Conservation (phyloP, 2,329 filamentous ascomycete species). For the Xylariaceae sp. region DNA sequence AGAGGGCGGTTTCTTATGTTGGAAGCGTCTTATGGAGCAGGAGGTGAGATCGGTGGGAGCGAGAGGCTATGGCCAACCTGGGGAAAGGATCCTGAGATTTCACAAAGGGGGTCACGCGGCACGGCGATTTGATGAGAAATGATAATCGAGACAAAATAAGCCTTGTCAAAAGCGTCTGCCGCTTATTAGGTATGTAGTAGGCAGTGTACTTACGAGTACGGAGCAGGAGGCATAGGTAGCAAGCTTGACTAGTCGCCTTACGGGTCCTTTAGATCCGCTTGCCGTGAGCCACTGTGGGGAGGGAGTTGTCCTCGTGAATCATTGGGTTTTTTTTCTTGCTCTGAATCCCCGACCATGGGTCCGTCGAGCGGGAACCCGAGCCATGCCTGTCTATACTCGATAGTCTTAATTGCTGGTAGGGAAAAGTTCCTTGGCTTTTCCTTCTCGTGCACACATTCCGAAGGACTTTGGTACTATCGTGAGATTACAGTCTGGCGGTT, state of each 20-base stretch:
- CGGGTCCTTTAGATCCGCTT: background rate
- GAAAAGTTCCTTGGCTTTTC: background rate
- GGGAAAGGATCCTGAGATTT: slow-evolving; percentile 22
- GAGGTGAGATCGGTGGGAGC: slow-evolving; percentile 18
- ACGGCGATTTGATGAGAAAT: slow-evolving; percentile 22
- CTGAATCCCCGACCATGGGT: background rate
- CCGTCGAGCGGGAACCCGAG: background rate
- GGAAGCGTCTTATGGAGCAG: background rate
- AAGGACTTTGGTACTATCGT: background rate
- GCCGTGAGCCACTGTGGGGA: background rate
- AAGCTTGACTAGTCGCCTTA: background rate
- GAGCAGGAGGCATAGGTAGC: background rate
- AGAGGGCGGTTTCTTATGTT: slow-evolving; percentile 12
- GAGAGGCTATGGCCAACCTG: slow-evolving; percentile 9
- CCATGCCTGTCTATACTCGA: background rate
- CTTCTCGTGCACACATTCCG: background rate
- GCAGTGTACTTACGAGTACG: background rate
- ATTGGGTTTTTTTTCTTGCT: background rate
- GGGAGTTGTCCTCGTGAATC: background rate
- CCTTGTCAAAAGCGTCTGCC: slow-evolving; percentile 3
- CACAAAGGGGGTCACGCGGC: slow-evolving; percentile 16
- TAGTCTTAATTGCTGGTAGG: background rate
- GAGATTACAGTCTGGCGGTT: background rate
- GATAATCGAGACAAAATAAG: slow-evolving; percentile 13
- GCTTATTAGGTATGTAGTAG: background rate